These are phyloP conservation scores for Rhodotorula sp. DNA, from an alignment of 1,284 basidiomycete species.

Conservation along the genomic window DNA sequence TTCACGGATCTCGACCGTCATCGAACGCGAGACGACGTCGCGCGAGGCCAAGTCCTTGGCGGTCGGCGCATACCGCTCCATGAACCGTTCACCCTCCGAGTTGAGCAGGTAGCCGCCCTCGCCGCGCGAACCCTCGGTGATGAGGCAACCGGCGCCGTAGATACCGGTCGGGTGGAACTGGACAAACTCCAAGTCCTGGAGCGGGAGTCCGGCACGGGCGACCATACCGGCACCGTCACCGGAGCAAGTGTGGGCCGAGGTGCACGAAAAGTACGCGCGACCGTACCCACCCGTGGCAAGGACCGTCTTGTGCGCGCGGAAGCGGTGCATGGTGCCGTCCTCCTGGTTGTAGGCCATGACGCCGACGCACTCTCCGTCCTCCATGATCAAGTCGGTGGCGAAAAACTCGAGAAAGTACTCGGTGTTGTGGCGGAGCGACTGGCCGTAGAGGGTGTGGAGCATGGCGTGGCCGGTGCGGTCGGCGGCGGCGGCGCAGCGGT, in stretches of 20 bases:
- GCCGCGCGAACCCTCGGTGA: conserved; percentile 98
- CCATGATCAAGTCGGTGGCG: conserved; percentile 93
- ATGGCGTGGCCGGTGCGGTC: conserved; percentile 99
- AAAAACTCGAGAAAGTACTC: conserved; percentile 99
- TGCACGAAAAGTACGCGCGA: conserved; percentile 98
- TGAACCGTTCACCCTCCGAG: conserved; percentile 98
- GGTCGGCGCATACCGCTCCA: conserved; percentile 95
- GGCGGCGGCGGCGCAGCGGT: conserved; percentile 97
- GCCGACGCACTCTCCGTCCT: conserved; percentile 98
- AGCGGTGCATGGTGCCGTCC: conserved; percentile 97
- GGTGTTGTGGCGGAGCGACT: conserved; percentile 98
- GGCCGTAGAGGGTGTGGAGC: conserved; percentile 90
- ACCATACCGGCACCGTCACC: conserved; percentile 99
- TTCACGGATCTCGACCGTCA: conserved; percentile 99
- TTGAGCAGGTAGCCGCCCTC: conserved; percentile 99
- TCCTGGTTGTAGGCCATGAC: conserved; percentile 99
- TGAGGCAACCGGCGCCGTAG: conserved; percentile 98
- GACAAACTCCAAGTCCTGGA: conserved; percentile 98
- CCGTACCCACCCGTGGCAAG: conserved; percentile 98
- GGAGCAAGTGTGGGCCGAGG: conserved; percentile 97
- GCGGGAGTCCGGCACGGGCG: conserved; percentile 87
- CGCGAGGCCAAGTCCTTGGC: conserved; percentile 99
- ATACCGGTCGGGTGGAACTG: conserved; percentile 99
- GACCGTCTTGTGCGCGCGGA: conserved; percentile 97
- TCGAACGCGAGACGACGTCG: conserved; percentile 98